phyloP scores from a whole-genome alignment of 768 basidiomycete genomes.

The Trametes meyenii region DNA sequence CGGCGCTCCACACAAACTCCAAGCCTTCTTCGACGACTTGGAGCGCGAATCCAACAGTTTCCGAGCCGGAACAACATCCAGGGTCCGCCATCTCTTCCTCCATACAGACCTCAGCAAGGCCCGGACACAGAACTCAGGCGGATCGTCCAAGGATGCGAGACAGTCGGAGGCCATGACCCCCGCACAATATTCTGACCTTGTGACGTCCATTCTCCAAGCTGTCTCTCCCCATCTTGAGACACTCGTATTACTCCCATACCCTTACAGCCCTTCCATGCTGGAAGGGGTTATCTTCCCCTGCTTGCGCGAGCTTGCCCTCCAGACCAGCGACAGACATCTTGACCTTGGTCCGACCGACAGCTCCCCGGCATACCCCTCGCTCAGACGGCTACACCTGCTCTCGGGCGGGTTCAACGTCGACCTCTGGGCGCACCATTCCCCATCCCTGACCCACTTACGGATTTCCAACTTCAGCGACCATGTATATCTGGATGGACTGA shows the following conservation, averaged over 20 bases:
- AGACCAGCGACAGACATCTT: no score
- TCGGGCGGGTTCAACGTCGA: not conserved
- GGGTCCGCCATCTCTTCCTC: slow-evolving; percentile 1
- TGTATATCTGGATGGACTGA: not conserved
- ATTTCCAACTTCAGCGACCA: not conserved
- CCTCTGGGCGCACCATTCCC: not conserved
- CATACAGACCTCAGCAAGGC: not conserved
- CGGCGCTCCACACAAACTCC: not conserved
- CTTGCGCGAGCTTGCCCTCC: slow-evolving; percentile 1
- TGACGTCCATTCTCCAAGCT: not conserved
- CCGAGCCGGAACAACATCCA: not conserved
- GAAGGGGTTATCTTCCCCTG: not conserved
- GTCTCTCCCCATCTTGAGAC: not conserved
- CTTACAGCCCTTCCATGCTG: not conserved
- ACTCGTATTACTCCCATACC: not conserved
- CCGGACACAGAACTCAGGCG: not conserved
- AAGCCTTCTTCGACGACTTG: not conserved
- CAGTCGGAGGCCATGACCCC: not conserved
- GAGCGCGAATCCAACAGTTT: not conserved
- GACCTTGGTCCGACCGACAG: no score
- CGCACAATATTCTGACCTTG: not conserved
- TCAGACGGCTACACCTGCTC: not conserved
- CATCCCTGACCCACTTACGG: not conserved
- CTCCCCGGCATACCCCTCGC: not conserved
- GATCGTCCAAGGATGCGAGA: not conserved